phyloP scores from a whole-genome alignment of 2,329 filamentous ascomycete species.

The Zymoseptoria brevis region DNA sequence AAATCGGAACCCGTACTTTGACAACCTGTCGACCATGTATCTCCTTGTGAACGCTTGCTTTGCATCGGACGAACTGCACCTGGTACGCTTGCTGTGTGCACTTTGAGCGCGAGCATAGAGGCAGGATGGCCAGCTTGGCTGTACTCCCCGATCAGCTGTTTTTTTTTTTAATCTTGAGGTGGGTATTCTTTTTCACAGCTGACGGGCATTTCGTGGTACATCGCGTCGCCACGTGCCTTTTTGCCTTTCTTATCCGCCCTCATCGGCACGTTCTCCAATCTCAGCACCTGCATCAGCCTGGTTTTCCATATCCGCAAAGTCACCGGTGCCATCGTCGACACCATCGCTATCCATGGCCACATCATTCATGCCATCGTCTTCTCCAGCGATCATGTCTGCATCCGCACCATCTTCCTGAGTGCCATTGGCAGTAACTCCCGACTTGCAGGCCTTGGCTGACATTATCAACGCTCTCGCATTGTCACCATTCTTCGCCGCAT shows the following conservation, averaged over 20 bases:
- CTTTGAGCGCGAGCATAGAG: too few relatives aligned
- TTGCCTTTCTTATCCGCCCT: background rate
- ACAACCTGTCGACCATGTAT: too few relatives aligned
- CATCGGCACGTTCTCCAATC: background rate
- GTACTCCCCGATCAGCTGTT: too few relatives aligned
- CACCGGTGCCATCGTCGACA: conserved; percentile 1
- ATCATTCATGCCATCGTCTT: background rate
- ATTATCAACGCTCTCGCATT: background rate
- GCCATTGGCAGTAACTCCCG: background rate
- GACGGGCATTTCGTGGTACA: too few relatives aligned
- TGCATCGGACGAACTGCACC: too few relatives aligned
- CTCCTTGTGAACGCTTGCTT: too few relatives aligned
- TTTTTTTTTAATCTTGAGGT: too few relatives aligned
- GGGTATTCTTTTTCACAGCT: too few relatives aligned
- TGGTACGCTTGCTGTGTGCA: too few relatives aligned
- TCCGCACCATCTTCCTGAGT: background rate
- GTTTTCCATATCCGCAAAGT: conserved; percentile 1
- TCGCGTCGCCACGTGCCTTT: too few relatives aligned
- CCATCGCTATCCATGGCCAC: background rate
- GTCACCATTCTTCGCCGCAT: conserved; percentile 5
- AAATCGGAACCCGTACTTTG: too few relatives aligned
- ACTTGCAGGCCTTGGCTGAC: background rate
- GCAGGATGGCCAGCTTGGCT: too few relatives aligned
- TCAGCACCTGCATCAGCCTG: background rate
- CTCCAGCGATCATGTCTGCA: background rate